A percentile compares a stretch with the other conserved stretches of the same genome.
Evolutionary conservation across 2,329 filamentous ascomycete genomes (phyloP).

Genomic region (Fusarium graminum): DNA sequence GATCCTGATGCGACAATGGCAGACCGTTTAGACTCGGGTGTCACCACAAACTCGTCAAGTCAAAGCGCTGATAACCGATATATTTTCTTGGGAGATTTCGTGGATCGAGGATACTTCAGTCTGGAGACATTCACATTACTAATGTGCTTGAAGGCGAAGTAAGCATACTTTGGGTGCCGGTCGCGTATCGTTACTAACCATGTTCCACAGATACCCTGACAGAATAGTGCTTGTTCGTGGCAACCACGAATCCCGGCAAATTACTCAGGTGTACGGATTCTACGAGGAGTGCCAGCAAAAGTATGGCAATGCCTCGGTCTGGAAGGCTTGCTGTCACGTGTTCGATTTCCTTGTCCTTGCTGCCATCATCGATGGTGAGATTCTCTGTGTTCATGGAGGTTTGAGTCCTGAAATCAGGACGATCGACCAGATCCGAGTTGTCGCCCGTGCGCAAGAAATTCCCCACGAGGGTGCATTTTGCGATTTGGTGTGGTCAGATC

Average conservation of each 20-base stretch:
- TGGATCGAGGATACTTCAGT: slow-evolving; percentile 97
- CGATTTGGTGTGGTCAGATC: slow-evolving; percentile 97
- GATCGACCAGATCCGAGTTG: slow-evolving; percentile 99
- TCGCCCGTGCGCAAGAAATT: slow-evolving; percentile 96
- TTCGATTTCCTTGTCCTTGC: slow-evolving; percentile 98
- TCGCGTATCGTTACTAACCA: slow-evolving; percentile 39
- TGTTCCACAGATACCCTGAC: slow-evolving; percentile 80
- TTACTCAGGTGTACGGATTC: slow-evolving; percentile 98
- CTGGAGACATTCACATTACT: slow-evolving; percentile 97
- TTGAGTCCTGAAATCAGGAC: slow-evolving; percentile 92
- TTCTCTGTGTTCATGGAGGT: slow-evolving; percentile 97
- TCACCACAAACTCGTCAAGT: slow-evolving; percentile 53
- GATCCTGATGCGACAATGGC: slow-evolving; percentile 49
- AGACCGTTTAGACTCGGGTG: slow-evolving; percentile 53
- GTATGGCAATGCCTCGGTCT: slow-evolving; percentile 99
- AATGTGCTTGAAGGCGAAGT: slow-evolving; percentile 89
- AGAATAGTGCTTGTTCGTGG: slow-evolving; percentile 96
- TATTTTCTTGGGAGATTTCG: slow-evolving; percentile 85
- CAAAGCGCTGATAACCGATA: slow-evolving; percentile 69
- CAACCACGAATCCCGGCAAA: slow-evolving; percentile 97
- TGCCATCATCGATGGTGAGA: slow-evolving; percentile 97
- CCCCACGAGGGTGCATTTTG: slow-evolving; percentile 99
- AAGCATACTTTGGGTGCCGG: slow-evolving; percentile 38
- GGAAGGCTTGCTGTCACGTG: slow-evolving; percentile 99
- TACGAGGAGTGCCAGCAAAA: slow-evolving; percentile 99